Percentiles rank a stretch among this genome's conserved stretches.
These are phyloP conservation scores for Ustilago lituana DNA, from an alignment of 1,284 basidiomycete species.

Conservation along the genomic window DNA sequence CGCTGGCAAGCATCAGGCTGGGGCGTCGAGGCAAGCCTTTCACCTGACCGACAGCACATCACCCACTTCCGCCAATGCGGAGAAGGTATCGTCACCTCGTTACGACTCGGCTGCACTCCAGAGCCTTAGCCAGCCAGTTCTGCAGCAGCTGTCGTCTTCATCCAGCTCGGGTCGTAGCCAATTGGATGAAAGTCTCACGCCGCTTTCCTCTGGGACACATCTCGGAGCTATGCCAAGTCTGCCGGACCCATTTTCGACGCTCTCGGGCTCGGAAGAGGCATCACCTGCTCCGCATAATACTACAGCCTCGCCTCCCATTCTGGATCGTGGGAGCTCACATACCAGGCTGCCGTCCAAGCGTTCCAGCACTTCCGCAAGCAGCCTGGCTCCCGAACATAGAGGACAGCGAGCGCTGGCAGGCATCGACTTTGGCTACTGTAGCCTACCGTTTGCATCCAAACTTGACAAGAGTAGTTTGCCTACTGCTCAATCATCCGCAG, in stretches of 20 bases:
- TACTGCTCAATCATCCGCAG: constrained; percentile 5
- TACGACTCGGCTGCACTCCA: constrained; percentile 11
- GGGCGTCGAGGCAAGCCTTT: constrained; percentile 5
- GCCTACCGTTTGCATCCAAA: constrained; percentile 40
- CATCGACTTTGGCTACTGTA: constrained; percentile 50
- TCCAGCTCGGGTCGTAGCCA: constrained; percentile 24
- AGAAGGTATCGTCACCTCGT: constrained; percentile 2
- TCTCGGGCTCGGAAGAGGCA: constrained; percentile 3
- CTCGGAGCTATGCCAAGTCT: background rate
- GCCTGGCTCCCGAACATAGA: constrained; percentile 11
- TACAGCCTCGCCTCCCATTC: constrained; percentile 14
- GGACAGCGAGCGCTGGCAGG: constrained; percentile 44
- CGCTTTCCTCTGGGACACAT: background rate
- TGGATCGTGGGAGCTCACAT: constrained; percentile 22
- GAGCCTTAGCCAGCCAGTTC: constrained; percentile 14
- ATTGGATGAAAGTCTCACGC: background rate
- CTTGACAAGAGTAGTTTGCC: constrained; percentile 24
- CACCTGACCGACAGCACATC: background rate
- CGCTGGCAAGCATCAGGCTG: too few relatives aligned
- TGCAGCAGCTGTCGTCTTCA: constrained; percentile 21
- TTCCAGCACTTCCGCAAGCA: constrained; percentile 4
- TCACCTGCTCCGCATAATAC: background rate
- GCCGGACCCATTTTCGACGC: background rate
- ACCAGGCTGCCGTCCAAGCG: constrained; percentile 10
- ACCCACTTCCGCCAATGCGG: background rate